Percentiles rank a stretch among this genome's conserved stretches.
Conservation (phyloP, 108 stramenopile genomes). For the Nitzschia putrida region DNA sequence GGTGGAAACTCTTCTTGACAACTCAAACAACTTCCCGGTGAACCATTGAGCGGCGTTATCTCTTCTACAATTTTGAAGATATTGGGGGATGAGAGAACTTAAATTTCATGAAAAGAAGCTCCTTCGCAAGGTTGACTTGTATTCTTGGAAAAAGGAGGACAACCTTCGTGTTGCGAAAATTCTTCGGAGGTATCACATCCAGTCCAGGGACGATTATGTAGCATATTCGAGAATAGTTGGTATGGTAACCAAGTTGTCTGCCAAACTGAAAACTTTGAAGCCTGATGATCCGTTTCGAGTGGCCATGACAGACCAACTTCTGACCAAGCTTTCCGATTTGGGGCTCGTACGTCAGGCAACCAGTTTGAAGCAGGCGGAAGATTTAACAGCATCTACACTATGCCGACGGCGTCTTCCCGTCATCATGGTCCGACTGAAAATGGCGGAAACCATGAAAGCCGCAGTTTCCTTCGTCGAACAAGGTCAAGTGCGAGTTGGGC, state of each 20-base stretch:
- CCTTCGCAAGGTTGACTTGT: constrained; percentile 95
- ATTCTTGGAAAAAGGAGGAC: constrained; percentile 95
- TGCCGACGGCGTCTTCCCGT: constrained; percentile 96
- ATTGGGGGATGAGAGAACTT: constrained; percentile 78
- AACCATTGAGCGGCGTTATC: neutral
- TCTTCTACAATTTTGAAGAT: neutral
- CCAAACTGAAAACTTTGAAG: constrained; percentile 87
- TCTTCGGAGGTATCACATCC: constrained; percentile 92
- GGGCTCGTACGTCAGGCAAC: constrained; percentile 87
- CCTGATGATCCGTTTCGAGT: constrained; percentile 92
- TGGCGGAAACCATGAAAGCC: constrained; percentile 94
- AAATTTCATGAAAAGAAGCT: constrained; percentile 99
- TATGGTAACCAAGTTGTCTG: constrained; percentile 85
- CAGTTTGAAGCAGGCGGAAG: constrained; percentile 90
- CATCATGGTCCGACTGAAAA: constrained; percentile 98
- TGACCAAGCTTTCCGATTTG: constrained; percentile 89
- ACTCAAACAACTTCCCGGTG: too few species aligned
- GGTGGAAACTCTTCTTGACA: too few species aligned
- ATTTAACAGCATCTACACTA: constrained; percentile 90
- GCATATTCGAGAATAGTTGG: constrained; percentile 91
- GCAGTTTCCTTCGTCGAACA: constrained; percentile 95
- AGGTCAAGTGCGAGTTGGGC: constrained; percentile 99
- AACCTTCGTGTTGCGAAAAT: constrained; percentile 94
- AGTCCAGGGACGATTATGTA: constrained; percentile 96
- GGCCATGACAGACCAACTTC: constrained; percentile 95